Conservation (phyloP, 2,329 filamentous ascomycete genomes). For the Xylariaceae sp. region DNA sequence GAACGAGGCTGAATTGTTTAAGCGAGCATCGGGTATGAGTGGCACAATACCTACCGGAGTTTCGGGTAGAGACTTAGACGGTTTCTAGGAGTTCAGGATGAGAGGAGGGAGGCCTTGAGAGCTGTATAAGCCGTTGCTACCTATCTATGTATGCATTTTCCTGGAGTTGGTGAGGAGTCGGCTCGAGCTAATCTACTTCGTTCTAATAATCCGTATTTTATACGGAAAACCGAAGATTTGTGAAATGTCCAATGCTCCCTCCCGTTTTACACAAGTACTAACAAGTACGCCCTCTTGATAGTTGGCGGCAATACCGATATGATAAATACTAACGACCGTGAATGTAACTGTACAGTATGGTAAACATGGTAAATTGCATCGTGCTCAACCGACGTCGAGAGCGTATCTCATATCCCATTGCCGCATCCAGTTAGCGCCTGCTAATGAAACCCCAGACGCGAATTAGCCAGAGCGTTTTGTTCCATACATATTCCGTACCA, state of each 20-base stretch:
- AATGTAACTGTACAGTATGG: not conserved
- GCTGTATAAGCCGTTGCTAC: not conserved
- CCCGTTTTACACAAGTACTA: not conserved
- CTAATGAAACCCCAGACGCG: too few relatives aligned
- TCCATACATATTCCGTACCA: too few relatives aligned
- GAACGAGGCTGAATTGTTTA: not conserved
- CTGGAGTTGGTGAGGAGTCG: not conserved
- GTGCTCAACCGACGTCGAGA: not conserved
- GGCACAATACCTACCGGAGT: constrained; percentile 5
- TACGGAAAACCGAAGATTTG: not conserved
- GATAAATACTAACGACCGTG: not conserved
- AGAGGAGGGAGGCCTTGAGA: not conserved
- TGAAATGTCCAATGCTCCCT: not conserved
- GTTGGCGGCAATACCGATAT: not conserved
- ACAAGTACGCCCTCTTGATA: not conserved
- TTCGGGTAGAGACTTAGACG: constrained; percentile 1
- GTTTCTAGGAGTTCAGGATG: not conserved
- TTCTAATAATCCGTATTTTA: too few relatives aligned
- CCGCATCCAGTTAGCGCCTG: not conserved
- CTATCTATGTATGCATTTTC: not conserved
- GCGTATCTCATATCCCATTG: not conserved
- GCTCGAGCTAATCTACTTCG: not conserved
- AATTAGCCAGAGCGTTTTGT: too few relatives aligned
- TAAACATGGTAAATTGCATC: not conserved
- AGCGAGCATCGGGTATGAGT: not conserved